Conservation (phyloP, 1,284 basidiomycete species). For the Erythrobasidium hasegawianum region DNA sequence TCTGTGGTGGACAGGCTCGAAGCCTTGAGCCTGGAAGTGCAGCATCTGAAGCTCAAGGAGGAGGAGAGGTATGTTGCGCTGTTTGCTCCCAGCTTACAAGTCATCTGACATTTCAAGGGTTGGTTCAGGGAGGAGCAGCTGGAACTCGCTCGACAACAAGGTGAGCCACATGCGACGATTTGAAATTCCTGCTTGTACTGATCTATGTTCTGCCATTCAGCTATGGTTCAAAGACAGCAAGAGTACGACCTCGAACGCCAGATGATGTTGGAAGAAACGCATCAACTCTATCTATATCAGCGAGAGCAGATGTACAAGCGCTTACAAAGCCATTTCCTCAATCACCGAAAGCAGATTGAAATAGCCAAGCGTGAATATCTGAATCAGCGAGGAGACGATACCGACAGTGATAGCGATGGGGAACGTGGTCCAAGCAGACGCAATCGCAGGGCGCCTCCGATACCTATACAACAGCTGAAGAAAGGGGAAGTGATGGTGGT, state of each 20-base stretch:
- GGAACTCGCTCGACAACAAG: background rate
- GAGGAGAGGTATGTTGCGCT: background rate
- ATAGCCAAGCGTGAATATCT: background rate
- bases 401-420: background rate
- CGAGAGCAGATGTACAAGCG: conserved; percentile 26
- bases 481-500: conserved; percentile 17
- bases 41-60: background rate
- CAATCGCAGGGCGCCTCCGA: background rate
- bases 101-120: background rate
- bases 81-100: background rate
- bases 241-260: background rate
- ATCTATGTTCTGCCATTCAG: no score
- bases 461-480: background rate
- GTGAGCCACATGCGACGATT: no score
- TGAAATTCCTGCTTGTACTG: no score
- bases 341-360: conserved; percentile 8
- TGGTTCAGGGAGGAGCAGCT: conserved; percentile 1
- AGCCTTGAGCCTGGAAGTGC: background rate
- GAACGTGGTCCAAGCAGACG: background rate
- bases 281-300: conserved; percentile 4
- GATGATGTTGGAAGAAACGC: conserved; percentile 12
- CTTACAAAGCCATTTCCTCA: conserved; percentile 12
- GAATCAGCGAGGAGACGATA: background rate
- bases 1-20: background rate
- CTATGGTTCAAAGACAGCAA: background rate